A percentile compares a stretch with the other conserved stretches of the same genome.
Conservation (phyloP, 2,329 filamentous ascomycete genomes). For the Tolypocladium tropicale region DNA sequence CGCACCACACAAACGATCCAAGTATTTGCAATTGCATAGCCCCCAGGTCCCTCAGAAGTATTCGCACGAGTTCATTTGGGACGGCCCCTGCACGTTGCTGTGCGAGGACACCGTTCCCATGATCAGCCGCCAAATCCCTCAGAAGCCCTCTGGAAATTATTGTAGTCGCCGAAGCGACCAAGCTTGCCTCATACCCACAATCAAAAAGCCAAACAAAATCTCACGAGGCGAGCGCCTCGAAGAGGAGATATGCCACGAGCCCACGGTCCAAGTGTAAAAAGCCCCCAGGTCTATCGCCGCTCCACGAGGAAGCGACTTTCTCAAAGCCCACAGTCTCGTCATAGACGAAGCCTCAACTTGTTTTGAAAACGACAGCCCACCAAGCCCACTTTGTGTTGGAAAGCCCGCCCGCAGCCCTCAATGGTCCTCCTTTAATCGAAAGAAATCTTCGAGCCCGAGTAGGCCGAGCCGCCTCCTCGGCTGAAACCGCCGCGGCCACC, state of each 20-base stretch:
- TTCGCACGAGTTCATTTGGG: conserved; percentile 21
- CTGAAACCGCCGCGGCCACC: conserved; percentile 43
- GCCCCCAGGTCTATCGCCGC: conserved; percentile 47
- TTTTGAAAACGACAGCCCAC: conserved; percentile 48
- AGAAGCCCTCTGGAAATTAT: conserved; percentile 23
- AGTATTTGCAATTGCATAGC: conserved; percentile 15
- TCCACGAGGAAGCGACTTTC: conserved; percentile 32
- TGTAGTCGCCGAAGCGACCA: conserved; percentile 13
- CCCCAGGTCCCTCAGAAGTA: conserved; percentile 27
- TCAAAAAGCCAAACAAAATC: conserved; percentile 21
- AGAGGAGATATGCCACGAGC: conserved; percentile 21
- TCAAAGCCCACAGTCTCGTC: conserved; percentile 41
- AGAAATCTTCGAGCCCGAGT: conserved; percentile 67
- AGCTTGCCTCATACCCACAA: conserved; percentile 15
- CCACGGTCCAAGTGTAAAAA: conserved; percentile 28
- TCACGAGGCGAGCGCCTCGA: conserved; percentile 7
- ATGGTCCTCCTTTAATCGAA: conserved; percentile 40
- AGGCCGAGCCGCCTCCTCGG: conserved; percentile 23
- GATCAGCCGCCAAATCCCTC: conserved; percentile 28
- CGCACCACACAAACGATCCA: conserved; percentile 2
- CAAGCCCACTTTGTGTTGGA: conserved; percentile 30
- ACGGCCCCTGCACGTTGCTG: neutral
- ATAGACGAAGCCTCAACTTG: conserved; percentile 20
- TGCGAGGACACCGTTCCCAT: conserved; percentile 15
- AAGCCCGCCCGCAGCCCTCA: conserved; percentile 35